Evolutionary conservation across 129 eudicot species (phyloP).

Genomic region (Pittosporum tobira): DNA sequence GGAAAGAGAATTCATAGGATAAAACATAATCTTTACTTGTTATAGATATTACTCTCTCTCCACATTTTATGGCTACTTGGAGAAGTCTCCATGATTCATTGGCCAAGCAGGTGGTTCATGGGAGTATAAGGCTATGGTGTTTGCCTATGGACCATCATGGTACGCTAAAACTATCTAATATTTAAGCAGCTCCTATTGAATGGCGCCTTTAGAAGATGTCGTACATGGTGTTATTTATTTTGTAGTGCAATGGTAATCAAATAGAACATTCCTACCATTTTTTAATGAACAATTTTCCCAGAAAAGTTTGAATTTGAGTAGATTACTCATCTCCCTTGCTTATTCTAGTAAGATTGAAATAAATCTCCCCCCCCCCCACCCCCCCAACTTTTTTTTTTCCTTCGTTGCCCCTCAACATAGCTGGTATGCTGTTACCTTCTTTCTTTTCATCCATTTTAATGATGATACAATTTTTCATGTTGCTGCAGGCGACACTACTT

Average conservation of each 20-base stretch:
- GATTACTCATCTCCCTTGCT: not conserved
- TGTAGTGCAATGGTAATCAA: too few species aligned
- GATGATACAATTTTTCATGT: not conserved
- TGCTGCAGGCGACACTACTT: slow-evolving; percentile 58
- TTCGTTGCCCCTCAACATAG: not conserved
- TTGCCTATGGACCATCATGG: not conserved
- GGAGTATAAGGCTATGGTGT: not conserved
- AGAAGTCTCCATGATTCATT: not conserved
- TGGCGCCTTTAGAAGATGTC: too few species aligned
- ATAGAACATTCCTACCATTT: too few species aligned
- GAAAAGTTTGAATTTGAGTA: not conserved
- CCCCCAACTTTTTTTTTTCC: too few species aligned
- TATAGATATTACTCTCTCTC: not conserved
- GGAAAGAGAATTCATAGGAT: not conserved
- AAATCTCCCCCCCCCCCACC: too few species aligned
- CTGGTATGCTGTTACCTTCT: not conserved
- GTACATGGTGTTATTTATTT: not conserved
- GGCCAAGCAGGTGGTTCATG: not conserved
- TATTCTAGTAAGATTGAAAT: not conserved
- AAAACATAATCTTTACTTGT: not conserved
- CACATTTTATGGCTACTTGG: not conserved
- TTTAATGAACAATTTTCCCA: not conserved
- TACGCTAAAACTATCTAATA: too few species aligned
- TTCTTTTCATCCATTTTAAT: not conserved
- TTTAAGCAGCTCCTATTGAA: too few species aligned